Conservation (phyloP, 1,284 basidiomycete genomes). For the Moesziomyces sp. region DNA sequence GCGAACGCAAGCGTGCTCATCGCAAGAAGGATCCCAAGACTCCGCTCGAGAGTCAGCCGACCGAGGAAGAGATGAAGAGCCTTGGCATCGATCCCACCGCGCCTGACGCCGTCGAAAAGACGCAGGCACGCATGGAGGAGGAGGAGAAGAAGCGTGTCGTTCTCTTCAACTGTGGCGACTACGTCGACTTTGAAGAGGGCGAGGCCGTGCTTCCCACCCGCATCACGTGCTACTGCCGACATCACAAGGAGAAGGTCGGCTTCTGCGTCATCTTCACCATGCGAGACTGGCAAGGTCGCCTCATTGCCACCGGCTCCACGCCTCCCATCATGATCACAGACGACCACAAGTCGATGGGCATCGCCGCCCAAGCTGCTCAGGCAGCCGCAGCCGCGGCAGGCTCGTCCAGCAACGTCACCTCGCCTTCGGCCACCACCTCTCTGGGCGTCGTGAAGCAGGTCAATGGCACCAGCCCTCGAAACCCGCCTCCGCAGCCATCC, state of each 20-base stretch:
- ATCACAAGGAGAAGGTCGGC: slow-evolving; percentile 96
- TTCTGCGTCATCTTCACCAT: slow-evolving; percentile 92
- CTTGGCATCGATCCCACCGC: slow-evolving; percentile 56
- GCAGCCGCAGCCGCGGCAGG: slow-evolving; percentile 31
- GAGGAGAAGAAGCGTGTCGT: slow-evolving; percentile 66
- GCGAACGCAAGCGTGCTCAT: slow-evolving; percentile 69
- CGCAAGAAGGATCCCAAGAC: slow-evolving; percentile 58
- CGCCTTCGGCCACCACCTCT: slow-evolving; percentile 28
- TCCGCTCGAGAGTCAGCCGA: slow-evolving; percentile 40
- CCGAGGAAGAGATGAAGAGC: slow-evolving; percentile 60
- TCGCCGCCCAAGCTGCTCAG: slow-evolving; percentile 66
- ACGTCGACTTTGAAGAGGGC: slow-evolving; percentile 88
- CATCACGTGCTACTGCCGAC: slow-evolving; percentile 98
- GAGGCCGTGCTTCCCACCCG: slow-evolving; percentile 89
- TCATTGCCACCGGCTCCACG: slow-evolving; percentile 85
- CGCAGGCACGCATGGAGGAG: slow-evolving; percentile 55
- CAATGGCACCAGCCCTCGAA: slow-evolving; percentile 35
- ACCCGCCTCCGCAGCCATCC: slow-evolving; percentile 6
- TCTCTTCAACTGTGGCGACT: slow-evolving; percentile 89
- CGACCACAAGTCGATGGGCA: slow-evolving; percentile 82
- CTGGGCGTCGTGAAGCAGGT: slow-evolving; percentile 38
- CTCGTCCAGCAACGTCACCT: slow-evolving; percentile 15
- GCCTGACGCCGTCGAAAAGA: slow-evolving; percentile 53
- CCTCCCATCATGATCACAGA: slow-evolving; percentile 95
- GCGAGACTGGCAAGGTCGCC: slow-evolving; percentile 80